A percentile compares a stretch with the other conserved stretches of the same genome.
Evolutionary conservation across 768 basidiomycete species (phyloP).

Genomic region (Boletus barrowsii): DNA sequence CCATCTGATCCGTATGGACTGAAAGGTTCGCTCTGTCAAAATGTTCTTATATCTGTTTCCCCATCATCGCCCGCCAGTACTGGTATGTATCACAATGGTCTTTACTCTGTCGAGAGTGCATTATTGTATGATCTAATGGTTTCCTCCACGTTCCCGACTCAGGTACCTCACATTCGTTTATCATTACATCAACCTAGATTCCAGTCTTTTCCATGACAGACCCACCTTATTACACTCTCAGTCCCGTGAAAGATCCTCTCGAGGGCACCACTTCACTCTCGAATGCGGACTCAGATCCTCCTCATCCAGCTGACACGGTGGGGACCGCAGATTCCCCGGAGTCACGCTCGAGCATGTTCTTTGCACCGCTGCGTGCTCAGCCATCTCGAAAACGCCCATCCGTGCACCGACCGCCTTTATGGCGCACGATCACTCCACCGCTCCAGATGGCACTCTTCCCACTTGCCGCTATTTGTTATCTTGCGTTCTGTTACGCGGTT

Average conservation of each 20-base stretch:
- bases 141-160: background rate
- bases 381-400: background rate
- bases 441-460: conserved; percentile 23
- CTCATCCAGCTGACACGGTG: background rate
- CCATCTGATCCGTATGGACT: background rate
- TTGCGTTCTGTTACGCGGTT: conserved; percentile 29
- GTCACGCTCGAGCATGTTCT: conserved; percentile 3
- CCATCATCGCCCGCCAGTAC: background rate
- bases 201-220: conserved; percentile 8
- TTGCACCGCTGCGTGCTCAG: conserved; percentile 6
- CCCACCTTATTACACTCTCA: conserved; percentile 21
- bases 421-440: conserved; percentile 6
- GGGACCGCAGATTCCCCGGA: background rate
- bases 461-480: conserved; percentile 25
- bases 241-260: conserved; percentile 1
- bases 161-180: conserved; percentile 10
- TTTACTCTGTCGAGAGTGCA: background rate
- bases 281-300: background rate
- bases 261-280: background rate
- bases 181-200: background rate
- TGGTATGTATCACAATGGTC: background rate
- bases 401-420: background rate
- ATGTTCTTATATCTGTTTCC: background rate
- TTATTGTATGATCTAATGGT: background rate
- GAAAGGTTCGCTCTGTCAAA: too few species aligned